These are phyloP conservation scores for Geranomyces variabilis DNA, from an alignment of 192 early-diverging fungal species.

Conservation along the genomic window DNA sequence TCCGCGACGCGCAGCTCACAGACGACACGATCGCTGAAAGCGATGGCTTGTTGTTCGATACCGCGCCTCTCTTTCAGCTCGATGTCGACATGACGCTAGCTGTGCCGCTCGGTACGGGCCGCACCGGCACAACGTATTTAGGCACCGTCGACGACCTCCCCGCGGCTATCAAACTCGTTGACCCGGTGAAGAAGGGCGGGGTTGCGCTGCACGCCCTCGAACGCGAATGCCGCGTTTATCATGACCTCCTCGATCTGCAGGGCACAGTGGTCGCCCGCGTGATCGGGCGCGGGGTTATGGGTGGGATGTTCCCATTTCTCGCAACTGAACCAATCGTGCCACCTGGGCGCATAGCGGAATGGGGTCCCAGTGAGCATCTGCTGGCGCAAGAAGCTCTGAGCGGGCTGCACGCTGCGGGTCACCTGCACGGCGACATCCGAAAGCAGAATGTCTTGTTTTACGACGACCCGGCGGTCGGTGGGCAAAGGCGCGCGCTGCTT, in stretches of 20 bases:
- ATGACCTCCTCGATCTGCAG: neutral
- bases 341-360: neutral
- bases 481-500: neutral
- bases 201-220: neutral
- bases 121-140: neutral
- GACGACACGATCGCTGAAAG: too few species aligned
- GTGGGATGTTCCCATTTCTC: neutral
- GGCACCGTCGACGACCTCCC: neutral
- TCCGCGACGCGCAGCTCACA: neutral
- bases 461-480: neutral
- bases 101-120: neutral
- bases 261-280: neutral
- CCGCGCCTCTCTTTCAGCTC: neutral
- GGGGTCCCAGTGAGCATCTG: neutral
- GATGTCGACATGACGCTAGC: constrained; percentile 8
- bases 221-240: neutral
- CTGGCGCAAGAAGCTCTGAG: neutral
- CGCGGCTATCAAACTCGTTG: constrained; percentile 5
- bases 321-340: constrained; percentile 3
- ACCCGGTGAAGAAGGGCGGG: neutral
- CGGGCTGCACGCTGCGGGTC: neutral
- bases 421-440: neutral
- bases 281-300: constrained; percentile 3
- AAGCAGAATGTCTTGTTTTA: neutral
- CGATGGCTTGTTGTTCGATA: too few species aligned